Conservation (phyloP, 2,329 filamentous ascomycete species). For the Fusarium sp. region DNA sequence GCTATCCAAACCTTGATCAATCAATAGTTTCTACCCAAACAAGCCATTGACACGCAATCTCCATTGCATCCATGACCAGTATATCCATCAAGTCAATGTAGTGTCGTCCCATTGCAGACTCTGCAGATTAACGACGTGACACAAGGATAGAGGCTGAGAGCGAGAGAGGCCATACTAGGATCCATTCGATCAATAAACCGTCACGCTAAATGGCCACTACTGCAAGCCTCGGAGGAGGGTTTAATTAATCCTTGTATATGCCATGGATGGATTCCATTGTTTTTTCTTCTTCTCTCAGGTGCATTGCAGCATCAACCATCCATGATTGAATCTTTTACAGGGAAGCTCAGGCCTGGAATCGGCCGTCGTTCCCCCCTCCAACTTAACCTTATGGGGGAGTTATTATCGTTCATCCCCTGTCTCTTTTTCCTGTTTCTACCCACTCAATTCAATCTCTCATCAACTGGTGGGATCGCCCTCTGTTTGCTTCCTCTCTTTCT, state of each 20-base stretch:
- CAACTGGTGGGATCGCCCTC: constrained; percentile 30
- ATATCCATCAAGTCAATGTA: neutral
- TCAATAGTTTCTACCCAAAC: neutral
- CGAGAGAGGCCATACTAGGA: neutral
- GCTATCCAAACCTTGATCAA: neutral
- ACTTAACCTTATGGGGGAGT: constrained; percentile 4
- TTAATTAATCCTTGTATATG: constrained; percentile 32
- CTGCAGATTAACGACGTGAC: constrained; percentile 3
- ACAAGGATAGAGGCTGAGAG: neutral
- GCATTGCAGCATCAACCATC: constrained; percentile 1
- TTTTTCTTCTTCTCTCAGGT: constrained; percentile 9
- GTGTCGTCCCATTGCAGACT: neutral
- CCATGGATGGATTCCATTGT: neutral
- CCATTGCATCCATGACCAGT: neutral
- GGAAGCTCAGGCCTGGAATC: constrained; percentile 14
- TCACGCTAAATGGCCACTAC: constrained; percentile 40
- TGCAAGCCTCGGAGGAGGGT: constrained; percentile 39
- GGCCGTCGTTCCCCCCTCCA: neutral
- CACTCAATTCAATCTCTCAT: constrained; percentile 31
- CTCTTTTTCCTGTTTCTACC: constrained; percentile 4
- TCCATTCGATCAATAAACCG: constrained; percentile 48
- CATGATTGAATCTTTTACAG: constrained; percentile 1
- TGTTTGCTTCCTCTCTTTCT: constrained; percentile 16
- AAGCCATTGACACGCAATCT: neutral
- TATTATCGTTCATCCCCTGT: constrained; percentile 6